phyloP scores from a whole-genome alignment of 495 filamentous ascomycete species.

The Aspergillus leporis region DNA sequence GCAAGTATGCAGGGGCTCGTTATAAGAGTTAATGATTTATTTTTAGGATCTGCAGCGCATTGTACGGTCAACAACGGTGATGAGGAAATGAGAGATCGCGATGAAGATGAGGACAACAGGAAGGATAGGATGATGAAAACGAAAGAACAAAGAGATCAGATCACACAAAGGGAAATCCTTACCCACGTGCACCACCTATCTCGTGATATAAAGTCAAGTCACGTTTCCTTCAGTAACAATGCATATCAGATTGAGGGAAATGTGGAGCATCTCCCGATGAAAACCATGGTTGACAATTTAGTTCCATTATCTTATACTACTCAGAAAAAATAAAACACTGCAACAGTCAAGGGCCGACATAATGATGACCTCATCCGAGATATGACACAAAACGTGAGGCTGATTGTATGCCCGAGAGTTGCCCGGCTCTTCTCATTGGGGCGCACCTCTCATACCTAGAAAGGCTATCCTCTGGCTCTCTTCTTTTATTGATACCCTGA shows the following conservation, averaged over 20 bases:
- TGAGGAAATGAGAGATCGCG: conserved; percentile 11
- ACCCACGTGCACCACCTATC: conserved; percentile 15
- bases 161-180: background rate
- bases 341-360: no score
- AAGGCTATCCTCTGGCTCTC: background rate
- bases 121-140: conserved; percentile 12
- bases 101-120: conserved; percentile 1
- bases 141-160: conserved; percentile 6
- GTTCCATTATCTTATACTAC: background rate
- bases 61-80: background rate
- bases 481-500: no score
- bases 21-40: background rate
- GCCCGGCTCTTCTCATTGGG: background rate
- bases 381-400: conserved; percentile 4
- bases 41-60: background rate
- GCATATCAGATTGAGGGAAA: background rate
- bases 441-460: no score
- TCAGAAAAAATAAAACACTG: no score
- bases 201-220: conserved; percentile 7
- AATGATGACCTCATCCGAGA: conserved; percentile 9
- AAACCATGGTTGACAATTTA: background rate
- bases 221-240: background rate
- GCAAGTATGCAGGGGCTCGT: no score
- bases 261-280: background rate
- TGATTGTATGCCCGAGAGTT: background rate